Evolutionary conservation across 805 yeast species (phyloP), one percentile per base, ranked within the genome.

Genomic region (Candida oleophila): DNA sequence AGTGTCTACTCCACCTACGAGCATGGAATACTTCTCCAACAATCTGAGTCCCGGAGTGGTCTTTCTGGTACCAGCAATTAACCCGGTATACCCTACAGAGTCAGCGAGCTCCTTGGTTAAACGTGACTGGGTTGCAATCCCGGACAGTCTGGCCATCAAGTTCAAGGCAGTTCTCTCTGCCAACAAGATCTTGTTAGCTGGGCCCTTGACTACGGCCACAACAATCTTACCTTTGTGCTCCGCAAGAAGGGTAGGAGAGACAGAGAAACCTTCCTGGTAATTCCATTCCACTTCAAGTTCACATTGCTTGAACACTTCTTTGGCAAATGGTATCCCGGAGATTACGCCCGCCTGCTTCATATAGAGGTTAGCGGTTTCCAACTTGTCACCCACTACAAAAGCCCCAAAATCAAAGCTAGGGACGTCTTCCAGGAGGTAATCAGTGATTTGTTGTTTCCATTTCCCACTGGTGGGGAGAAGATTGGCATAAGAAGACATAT

Each of bases 361-460:
- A 67, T 79, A 85, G 38, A 91, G 71, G 2, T 88, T 81, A 2
- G 96, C 97, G 2, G 82, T 72, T 57, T 88, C 86, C 2, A 55
- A 54, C 38, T 76, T 83, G 45, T 77, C 76, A 11, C 98, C 97
- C n/a, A 92, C 98, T 2, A 92, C 98, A 57, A 71, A 89, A 2
- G 97, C 98, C 30, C 98, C 98, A 57, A 84, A 87, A 64, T 91
- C 98, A 57, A 92, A 92, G 0, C 95, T 82, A 1, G 98, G 97
- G 14, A 87, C 92, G 57, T 91, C 98, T 59, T 91, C 98, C 3
- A 79, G 72, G 12, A 91, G 71, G 84, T 89, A 91, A 38, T 70
- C 74, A 8, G 89, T 81, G 50, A 92, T 81, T 49, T 83, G 84
- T 43, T 78, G 79, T 60, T 83, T 89, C 98, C 98, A 92, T 42